Conservation (phyloP, 1,139 yeast species). For the Sugiyamaella castrensis region DNA sequence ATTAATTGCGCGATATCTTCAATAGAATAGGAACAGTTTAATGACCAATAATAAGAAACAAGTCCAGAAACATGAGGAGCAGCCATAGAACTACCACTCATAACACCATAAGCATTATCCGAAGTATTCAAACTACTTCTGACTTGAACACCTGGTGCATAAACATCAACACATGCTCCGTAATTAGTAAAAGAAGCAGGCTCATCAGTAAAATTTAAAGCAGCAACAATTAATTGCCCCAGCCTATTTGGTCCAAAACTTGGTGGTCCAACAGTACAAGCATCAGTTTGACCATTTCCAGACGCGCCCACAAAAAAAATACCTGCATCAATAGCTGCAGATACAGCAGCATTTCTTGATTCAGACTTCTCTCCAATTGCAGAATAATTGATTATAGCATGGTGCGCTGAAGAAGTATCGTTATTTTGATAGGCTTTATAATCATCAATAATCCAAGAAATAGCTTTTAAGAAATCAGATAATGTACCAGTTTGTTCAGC, state of each 20-base stretch:
- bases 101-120: slow-evolving; percentile 39
- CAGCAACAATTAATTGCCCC: slow-evolving; percentile 64
- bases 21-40: slow-evolving; percentile 20
- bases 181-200: slow-evolving; percentile 78
- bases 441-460: slow-evolving; percentile 46
- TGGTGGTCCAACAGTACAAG: slow-evolving; percentile 79
- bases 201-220: slow-evolving; percentile 64
- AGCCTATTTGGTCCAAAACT: slow-evolving; percentile 65
- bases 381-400: slow-evolving; percentile 88
- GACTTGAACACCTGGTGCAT: slow-evolving; percentile 77
- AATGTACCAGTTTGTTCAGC: slow-evolving; percentile 35
- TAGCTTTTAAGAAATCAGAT: slow-evolving; percentile 33
- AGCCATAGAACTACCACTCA: slow-evolving; percentile 90
- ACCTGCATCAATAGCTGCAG: slow-evolving; percentile 74
- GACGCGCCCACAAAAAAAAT: slow-evolving; percentile 76
- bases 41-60: slow-evolving; percentile 61
- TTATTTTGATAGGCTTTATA: slow-evolving; percentile 39
- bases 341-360: slow-evolving; percentile 75
- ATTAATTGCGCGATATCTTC: slow-evolving; percentile 24
- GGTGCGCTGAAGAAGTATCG: slow-evolving; percentile 54
- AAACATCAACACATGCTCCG: slow-evolving; percentile 82
- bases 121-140: slow-evolving; percentile 40
- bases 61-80: slow-evolving; percentile 80
- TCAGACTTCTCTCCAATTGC: slow-evolving; percentile 86
- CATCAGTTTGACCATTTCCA: slow-evolving; percentile 74